phyloP scores from a whole-genome alignment of 768 basidiomycete species.

The Pleurotus cornucopiae region DNA sequence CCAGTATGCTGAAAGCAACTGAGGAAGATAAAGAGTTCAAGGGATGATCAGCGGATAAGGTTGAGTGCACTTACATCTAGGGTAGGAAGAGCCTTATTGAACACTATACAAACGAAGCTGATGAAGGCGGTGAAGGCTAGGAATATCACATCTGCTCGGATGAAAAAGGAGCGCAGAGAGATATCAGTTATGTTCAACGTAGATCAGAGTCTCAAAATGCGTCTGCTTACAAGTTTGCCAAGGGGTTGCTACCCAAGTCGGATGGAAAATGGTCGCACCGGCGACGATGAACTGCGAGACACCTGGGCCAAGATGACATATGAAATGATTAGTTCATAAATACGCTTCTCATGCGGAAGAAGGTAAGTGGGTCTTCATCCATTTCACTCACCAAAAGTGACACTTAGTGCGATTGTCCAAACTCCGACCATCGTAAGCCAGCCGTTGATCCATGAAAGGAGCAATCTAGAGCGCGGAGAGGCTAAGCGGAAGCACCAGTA shows the following conservation, averaged over 20 bases:
- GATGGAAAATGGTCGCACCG: conserved; percentile 52
- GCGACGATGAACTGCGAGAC: conserved; percentile 59
- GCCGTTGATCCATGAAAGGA: conserved; percentile 63
- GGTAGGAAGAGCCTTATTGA: conserved; percentile 44
- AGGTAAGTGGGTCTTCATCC: no score
- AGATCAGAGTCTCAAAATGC: no score
- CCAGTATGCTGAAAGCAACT: conserved; percentile 61
- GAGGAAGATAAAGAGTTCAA: conserved; percentile 7
- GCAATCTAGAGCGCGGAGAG: conserved; percentile 42
- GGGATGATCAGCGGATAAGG: not conserved
- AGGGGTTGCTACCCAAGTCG: conserved; percentile 51
- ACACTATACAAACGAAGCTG: conserved; percentile 50
- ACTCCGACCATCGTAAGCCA: conserved; percentile 69
- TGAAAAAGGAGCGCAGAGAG: not conserved
- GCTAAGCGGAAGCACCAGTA: conserved; percentile 66
- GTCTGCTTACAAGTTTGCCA: conserved; percentile 53
- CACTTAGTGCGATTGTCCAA: conserved; percentile 65
- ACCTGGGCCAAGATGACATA: conserved; percentile 20
- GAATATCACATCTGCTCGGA: conserved; percentile 47
- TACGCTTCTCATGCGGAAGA: no score
- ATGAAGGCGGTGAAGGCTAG: conserved; percentile 45
- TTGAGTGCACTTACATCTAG: conserved; percentile 37
- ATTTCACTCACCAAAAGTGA: conserved; percentile 45
- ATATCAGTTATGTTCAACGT: no score
- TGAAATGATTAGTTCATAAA: not conserved